These are phyloP conservation scores for Kernera saxatilis DNA, from an alignment of 345 rosid genomes.

Conservation along the genomic window DNA sequence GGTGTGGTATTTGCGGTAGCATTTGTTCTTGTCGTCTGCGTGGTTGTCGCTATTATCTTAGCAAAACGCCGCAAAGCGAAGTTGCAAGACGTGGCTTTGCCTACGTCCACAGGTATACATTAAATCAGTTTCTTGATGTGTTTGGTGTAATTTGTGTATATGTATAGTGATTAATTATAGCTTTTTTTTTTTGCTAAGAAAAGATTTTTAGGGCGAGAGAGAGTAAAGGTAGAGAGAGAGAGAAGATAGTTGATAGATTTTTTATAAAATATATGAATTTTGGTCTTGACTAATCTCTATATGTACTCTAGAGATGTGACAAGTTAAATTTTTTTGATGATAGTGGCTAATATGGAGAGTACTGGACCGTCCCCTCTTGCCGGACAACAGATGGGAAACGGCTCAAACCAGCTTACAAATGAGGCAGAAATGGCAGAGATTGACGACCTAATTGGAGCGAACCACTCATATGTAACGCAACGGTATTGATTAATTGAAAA, in stretches of 20 bases:
- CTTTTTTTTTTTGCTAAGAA: no score
- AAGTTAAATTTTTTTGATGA: background rate
- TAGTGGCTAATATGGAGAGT: background rate
- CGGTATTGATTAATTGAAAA: no score
- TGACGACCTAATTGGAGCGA: background rate
- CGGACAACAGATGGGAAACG: background rate
- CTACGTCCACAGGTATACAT: conserved; percentile 2
- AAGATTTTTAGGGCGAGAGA: no score
- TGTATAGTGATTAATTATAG: no score
- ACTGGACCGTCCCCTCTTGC: background rate
- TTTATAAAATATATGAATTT: no score
- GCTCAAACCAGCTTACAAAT: background rate
- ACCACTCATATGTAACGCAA: background rate
- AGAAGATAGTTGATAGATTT: no score
- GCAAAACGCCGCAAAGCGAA: background rate
- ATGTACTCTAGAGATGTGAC: background rate
- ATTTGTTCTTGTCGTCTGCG: background rate
- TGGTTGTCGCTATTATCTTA: background rate
- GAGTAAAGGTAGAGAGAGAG: no score
- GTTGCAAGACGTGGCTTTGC: background rate
- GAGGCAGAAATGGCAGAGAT: background rate
- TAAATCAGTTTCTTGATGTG: background rate
- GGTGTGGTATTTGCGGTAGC: background rate
- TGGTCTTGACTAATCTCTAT: background rate
- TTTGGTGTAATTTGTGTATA: background rate